These are phyloP conservation scores for Scutellaria minor DNA, from an alignment of 257 asterid species.

Conservation along the genomic window DNA sequence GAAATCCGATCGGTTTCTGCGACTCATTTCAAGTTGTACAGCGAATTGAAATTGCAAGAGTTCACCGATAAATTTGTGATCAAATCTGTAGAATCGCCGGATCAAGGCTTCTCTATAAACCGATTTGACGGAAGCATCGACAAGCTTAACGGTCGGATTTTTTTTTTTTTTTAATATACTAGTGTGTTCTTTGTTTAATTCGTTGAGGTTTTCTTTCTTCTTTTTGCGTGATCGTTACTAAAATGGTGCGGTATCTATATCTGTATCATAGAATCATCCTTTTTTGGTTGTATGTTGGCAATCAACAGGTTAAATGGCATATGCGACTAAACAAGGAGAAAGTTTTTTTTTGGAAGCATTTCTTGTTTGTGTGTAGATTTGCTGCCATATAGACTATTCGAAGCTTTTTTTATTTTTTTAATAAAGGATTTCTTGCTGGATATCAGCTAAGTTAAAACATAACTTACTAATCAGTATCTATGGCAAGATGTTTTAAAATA, in stretches of 20 bases:
- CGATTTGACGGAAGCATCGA: conserved; percentile 69
- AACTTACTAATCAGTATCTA: background rate
- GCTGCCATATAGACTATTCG: conserved; percentile 13
- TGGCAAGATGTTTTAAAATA: background rate
- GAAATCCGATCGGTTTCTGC: conserved; percentile 46
- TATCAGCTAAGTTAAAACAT: conserved; percentile 10
- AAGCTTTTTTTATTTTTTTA: background rate
- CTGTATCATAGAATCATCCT: background rate
- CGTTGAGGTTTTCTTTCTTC: background rate
- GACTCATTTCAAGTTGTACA: conserved; percentile 67
- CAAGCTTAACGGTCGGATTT: conserved; percentile 54
- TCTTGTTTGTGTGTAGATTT: conserved; percentile 24
- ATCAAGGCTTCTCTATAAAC: conserved; percentile 76
- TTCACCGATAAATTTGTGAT: conserved; percentile 64
- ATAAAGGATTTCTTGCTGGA: background rate
- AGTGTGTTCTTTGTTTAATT: background rate
- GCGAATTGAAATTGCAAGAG: conserved; percentile 75
- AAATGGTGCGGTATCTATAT: background rate
- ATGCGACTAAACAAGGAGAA: background rate
- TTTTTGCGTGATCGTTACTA: background rate
- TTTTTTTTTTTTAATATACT: background rate
- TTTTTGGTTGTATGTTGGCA: background rate
- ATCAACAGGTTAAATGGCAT: background rate
- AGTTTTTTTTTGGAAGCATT: background rate
- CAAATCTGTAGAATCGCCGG: conserved; percentile 67